Conservation (phyloP, 306 rosid species). For the Rosa multiflora region DNA sequence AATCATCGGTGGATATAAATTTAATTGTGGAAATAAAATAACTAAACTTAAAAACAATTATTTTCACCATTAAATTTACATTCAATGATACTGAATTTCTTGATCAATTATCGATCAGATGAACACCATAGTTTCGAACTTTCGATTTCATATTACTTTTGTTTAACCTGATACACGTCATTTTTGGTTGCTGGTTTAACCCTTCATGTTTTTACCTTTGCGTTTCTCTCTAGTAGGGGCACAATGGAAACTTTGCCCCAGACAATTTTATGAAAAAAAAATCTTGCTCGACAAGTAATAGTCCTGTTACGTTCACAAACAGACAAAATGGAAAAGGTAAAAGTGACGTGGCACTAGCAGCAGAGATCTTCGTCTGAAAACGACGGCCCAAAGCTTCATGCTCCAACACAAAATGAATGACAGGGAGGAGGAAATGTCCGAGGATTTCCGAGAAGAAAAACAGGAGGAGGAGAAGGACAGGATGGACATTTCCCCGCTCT, state of each 20-base stretch:
- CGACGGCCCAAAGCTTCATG: background rate
- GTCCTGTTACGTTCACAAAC: background rate
- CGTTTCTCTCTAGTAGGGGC: background rate
- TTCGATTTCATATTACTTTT: too few relatives aligned
- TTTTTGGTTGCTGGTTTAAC: too few relatives aligned
- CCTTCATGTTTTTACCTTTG: background rate
- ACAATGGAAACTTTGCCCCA: background rate
- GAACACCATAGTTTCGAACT: too few relatives aligned
- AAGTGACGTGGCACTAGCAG: background rate
- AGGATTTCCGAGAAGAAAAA: too few relatives aligned
- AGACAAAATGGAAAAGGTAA: background rate
- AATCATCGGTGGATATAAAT: too few relatives aligned
- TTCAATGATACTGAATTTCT: too few relatives aligned
- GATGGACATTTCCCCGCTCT: slow-evolving; percentile 1
- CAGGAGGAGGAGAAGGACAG: background rate
- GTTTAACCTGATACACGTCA: too few relatives aligned
- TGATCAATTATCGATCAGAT: too few relatives aligned
- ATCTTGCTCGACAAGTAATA: background rate
- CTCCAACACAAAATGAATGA: too few relatives aligned
- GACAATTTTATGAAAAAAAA: background rate
- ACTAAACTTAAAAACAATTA: too few relatives aligned
- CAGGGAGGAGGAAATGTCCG: background rate
- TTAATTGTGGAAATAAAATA: too few relatives aligned
- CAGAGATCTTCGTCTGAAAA: background rate
- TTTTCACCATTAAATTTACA: background rate